Evolutionary conservation across 1,139 yeast species (phyloP).

Genomic region (Eremothecium cymbalariae): DNA sequence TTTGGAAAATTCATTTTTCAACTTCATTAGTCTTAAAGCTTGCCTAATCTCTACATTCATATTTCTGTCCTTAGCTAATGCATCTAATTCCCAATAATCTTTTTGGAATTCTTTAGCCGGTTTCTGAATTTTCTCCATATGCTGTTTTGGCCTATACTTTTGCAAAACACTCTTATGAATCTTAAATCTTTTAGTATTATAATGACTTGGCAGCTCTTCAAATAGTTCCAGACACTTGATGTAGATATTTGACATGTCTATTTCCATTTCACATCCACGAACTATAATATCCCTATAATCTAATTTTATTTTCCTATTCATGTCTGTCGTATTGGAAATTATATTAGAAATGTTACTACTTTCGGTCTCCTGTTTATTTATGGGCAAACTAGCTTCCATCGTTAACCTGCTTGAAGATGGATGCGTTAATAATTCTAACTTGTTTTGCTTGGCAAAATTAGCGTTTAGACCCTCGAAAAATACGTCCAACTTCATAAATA

Average conservation of each 20-base stretch:
- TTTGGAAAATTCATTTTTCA: constrained; percentile 15
- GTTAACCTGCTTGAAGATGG: constrained; percentile 13
- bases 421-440: constrained; percentile 17
- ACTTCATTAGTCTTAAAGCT: constrained; percentile 13
- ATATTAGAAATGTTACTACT: constrained; percentile 7
- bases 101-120: constrained; percentile 11
- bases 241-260: constrained; percentile 26
- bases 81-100: constrained; percentile 16
- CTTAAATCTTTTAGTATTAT: constrained; percentile 2
- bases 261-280: constrained; percentile 28
- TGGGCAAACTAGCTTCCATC: constrained; percentile 10
- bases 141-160: constrained; percentile 14
- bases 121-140: constrained; percentile 9
- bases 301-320: constrained; percentile 17
- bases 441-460: constrained; percentile 21
- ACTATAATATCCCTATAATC: constrained; percentile 26
- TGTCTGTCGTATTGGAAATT: constrained; percentile 6
- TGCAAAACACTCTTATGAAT: neutral
- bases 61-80: constrained; percentile 17
- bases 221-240: constrained; percentile 28
- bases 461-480: constrained; percentile 25
- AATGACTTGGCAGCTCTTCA: constrained; percentile 24
- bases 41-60: constrained; percentile 17
- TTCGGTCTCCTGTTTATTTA: constrained; percentile 7
- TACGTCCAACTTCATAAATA: constrained; percentile 23